phyloP scores from a whole-genome alignment of 192 early-diverging fungal genomes.

The Borealophlyctis nickersoniae region DNA sequence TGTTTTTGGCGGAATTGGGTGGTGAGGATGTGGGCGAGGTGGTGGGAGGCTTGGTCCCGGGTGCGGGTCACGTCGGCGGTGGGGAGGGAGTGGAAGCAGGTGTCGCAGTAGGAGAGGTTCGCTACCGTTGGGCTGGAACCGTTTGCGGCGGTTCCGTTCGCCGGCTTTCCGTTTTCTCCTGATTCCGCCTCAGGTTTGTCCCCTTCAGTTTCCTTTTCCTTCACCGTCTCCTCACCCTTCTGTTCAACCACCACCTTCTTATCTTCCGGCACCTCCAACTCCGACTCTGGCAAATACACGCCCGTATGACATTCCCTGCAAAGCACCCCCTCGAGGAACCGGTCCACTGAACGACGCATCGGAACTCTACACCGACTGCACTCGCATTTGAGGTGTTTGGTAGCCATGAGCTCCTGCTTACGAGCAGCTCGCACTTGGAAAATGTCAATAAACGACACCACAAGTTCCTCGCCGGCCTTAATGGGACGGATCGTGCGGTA shows the following conservation, averaged over 20 bases:
- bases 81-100: conserved; percentile 28
- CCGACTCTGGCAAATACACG: conserved; percentile 18
- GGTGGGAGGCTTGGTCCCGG: conserved; percentile 27
- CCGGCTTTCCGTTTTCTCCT: conserved; percentile 14
- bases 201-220: conserved; percentile 36
- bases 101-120: conserved; percentile 57
- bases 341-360: conserved; percentile 64
- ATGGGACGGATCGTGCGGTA: conserved; percentile 60
- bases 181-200: conserved; percentile 42
- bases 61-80: conserved; percentile 28
- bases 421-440: conserved; percentile 68
- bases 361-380: conserved; percentile 63
- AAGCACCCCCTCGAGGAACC: conserved; percentile 66
- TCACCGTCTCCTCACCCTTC: neutral
- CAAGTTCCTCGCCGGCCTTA: conserved; percentile 56
- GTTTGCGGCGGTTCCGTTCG: conserved; percentile 43
- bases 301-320: conserved; percentile 52
- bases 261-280: conserved; percentile 4
- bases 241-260: neutral
- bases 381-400: conserved; percentile 73
- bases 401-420: conserved; percentile 60
- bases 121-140: too few relatives aligned
- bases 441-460: conserved; percentile 66
- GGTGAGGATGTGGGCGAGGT: conserved; percentile 49
- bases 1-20: conserved; percentile 36